Evolutionary conservation across 2,329 filamentous ascomycete genomes (phyloP), one percentile per base, ranked within the genome.

Genomic region (Leptosphaerulina australis): DNA sequence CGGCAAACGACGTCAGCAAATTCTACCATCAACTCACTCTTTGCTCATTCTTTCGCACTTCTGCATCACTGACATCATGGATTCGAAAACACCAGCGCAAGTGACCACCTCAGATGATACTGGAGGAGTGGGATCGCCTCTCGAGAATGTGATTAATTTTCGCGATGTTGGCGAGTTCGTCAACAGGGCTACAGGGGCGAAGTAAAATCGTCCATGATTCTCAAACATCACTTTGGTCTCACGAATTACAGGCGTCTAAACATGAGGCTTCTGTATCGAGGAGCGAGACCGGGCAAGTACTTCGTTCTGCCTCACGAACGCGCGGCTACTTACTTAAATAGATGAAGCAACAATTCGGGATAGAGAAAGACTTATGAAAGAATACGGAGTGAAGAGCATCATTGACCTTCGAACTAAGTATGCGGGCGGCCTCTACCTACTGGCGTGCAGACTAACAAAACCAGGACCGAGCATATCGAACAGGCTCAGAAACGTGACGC

Each of bases 331-430:
- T 45, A 55, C 30, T 14, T 9, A 11, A 34, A 29, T 71, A 80
- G 90, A 96, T 65, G 85, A 90, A 69, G 88, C 90, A 26, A 87
- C 88, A 0, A 64, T 78, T 15, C 68, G 77, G 26, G 91, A 96
- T 72, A 82, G 83, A 47, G 68, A 77, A 25, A 74, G 77, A 24
- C 78, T 96, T 9, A 72, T 76, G 8, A 73, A 84, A 6, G 79
- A 84, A 24, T 80, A 87, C 59, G 79, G 82, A 17, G 82, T 96
- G 56, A 83, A 80, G 58, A 90, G 85, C 2, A 82, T 96, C 30
- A 81, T 96, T 52, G 91, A 96, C 74, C 77, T 96, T 9, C 83
- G 91, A 47, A 90, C 90, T 55, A 84, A 87, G 84, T 90, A 79
- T 71, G 53, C 28, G 14, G 8, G 4, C 5, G 9, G 15, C 8